Evolutionary conservation across 306 rosid genomes (phyloP).

Genomic region (Sesbania bispinosa): DNA sequence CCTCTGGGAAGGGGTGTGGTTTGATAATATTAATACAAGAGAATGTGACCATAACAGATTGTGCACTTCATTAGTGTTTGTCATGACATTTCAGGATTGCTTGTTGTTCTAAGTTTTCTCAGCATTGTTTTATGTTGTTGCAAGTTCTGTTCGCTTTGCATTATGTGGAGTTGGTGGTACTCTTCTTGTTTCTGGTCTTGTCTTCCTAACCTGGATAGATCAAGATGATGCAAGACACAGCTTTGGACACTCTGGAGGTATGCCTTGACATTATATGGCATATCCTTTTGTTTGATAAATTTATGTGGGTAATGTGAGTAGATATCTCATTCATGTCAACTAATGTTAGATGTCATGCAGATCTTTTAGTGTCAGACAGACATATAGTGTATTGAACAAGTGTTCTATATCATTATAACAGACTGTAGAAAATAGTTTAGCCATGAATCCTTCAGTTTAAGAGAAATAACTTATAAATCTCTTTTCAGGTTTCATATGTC

Average conservation of each 20-base stretch:
- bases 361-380: background rate
- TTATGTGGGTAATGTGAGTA: background rate
- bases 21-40: background rate
- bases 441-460: background rate
- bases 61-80: background rate
- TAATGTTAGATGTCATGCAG: background rate
- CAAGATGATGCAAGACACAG: slow-evolving; percentile 91
- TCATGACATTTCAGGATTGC: background rate
- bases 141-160: slow-evolving; percentile 60
- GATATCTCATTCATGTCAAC: background rate
- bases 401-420: background rate
- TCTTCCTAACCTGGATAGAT: slow-evolving; percentile 55
- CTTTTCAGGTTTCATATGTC: slow-evolving; percentile 80
- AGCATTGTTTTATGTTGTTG: slow-evolving; percentile 16
- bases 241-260: slow-evolving; percentile 96
- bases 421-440: background rate
- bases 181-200: slow-evolving; percentile 58
- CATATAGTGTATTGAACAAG: background rate
- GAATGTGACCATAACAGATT: background rate
- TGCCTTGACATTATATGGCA: slow-evolving; percentile 11
- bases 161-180: slow-evolving; percentile 67
- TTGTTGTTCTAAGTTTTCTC: background rate
- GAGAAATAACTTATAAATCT: slow-evolving; percentile 11
- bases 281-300: background rate
- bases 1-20: too few relatives aligned